Evolutionary conservation across 768 basidiomycete genomes (phyloP), one percentile per base, ranked within the genome.

Genomic region (Agaricus blazei): DNA sequence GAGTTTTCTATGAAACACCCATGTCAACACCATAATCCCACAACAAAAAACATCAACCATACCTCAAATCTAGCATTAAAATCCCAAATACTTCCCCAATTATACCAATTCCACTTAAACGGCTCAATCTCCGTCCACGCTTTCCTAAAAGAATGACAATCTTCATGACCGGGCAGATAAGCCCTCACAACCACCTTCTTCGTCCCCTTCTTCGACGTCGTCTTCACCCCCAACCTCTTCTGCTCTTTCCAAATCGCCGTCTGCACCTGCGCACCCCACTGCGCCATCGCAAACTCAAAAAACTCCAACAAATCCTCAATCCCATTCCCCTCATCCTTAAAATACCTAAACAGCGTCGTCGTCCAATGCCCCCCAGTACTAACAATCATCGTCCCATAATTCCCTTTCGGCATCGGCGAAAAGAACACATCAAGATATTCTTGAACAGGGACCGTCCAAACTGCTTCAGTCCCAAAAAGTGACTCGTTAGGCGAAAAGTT

Each of bases 351-450:
- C 24, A 83, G 61, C 0, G 75, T 78, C 4, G 80, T 79, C 1
- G 84, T 87, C 86, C 86, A 88, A 64, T 87, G 86, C 0, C 85
- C 85, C 3, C 70, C 86, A 0, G 85, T 87, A 66, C 76, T 83
- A 27, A 81, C 77, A 54, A 88, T 62, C 65, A 88, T 70, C 9
- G 84, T 86, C 41, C 76, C 75, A 64, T 85, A 88, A 59, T 82
- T 79, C 5, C 65, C 75, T 19, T 72, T 60, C 3, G 83, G 83
- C 0, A 75, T 68, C 9, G 76, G 73, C 1, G 69, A 65, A 9
- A 78, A 65, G 67, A 87, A 80, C 15, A 75, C 60, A 28, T 71
- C 66, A 61, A 85, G 69, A 66, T 85, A 85, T 45, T 81, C 78
- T 1, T 69, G 63, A 3, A 81, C 75, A 0, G 79, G 72, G 23